These are phyloP conservation scores for Elsinoe arachidis DNA, from an alignment of 2,329 filamentous ascomycete genomes.

Conservation along the genomic window DNA sequence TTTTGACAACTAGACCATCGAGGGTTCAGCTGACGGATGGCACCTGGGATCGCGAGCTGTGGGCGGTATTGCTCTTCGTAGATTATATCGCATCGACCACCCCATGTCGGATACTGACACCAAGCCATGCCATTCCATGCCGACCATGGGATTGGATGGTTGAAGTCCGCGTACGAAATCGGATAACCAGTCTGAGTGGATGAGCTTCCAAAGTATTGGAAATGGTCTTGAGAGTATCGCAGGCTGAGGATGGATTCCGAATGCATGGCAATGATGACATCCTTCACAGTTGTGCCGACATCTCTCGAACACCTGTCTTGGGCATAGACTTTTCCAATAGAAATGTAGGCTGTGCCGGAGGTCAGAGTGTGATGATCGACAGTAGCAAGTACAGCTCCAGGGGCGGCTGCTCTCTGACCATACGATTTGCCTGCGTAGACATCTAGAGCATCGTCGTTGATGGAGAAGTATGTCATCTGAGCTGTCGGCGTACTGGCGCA, in stretches of 20 bases:
- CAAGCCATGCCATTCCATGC: slow-evolving; percentile 23
- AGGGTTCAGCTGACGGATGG: slow-evolving; percentile 21
- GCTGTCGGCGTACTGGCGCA: slow-evolving; percentile 23
- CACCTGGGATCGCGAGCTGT: slow-evolving; percentile 24
- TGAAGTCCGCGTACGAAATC: slow-evolving; percentile 24
- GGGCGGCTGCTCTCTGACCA: slow-evolving; percentile 2
- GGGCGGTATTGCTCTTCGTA: slow-evolving; percentile 21
- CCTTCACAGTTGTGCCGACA: slow-evolving; percentile 17
- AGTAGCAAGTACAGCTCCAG: slow-evolving; percentile 16
- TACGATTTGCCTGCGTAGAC: slow-evolving; percentile 20
- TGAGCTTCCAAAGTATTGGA: slow-evolving; percentile 20
- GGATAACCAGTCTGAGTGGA: slow-evolving; percentile 23
- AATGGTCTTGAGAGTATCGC: slow-evolving; percentile 24
- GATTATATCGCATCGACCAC: slow-evolving; percentile 19
- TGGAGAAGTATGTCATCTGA: slow-evolving; percentile 20
- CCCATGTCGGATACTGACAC: slow-evolving; percentile 16
- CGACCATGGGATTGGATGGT: slow-evolving; percentile 23
- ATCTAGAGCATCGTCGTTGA: slow-evolving; percentile 19
- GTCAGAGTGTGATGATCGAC: slow-evolving; percentile 23
- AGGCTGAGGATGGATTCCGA: slow-evolving; percentile 23
- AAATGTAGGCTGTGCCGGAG: slow-evolving; percentile 25
- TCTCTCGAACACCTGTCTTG: slow-evolving; percentile 21
- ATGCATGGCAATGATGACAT: slow-evolving; percentile 24
- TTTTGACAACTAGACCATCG: slow-evolving; percentile 23
- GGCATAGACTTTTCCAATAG: slow-evolving; percentile 23